A percentile compares a stretch with the other conserved stretches of the same genome.
phyloP scores from a whole-genome alignment of 164 flowering plant genomes.

The Vitis rupestris region DNA sequence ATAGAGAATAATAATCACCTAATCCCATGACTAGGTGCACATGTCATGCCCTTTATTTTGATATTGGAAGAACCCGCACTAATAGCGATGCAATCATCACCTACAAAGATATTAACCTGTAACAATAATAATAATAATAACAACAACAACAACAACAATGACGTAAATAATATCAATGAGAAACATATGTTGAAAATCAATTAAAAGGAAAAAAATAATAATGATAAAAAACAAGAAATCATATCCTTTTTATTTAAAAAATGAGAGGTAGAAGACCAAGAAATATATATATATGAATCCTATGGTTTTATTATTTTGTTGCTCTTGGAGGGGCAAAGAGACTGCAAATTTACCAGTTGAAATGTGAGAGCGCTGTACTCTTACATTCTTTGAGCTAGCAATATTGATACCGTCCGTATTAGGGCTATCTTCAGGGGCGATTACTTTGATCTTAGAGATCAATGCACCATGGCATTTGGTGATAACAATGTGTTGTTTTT shows the following conservation, averaged over 20 bases:
- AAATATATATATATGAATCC: neutral
- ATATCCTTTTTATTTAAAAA: neutral
- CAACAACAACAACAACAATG: neutral
- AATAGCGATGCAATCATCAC: constrained; percentile 5
- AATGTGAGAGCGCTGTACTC: neutral
- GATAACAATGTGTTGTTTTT: neutral
- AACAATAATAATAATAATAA: neutral
- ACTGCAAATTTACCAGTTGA: neutral
- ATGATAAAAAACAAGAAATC: neutral
- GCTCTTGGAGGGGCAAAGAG: neutral
- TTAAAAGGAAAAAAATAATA: too few species aligned
- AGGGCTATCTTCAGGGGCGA: neutral
- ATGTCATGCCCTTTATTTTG: neutral
- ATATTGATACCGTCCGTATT: neutral
- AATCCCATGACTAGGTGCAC: constrained; percentile 4
- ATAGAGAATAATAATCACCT: neutral
- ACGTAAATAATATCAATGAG: neutral
- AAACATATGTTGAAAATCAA: neutral
- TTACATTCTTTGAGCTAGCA: neutral
- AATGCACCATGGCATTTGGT: neutral
- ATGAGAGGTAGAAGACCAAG: too few species aligned
- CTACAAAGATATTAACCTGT: neutral
- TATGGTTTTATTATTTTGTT: neutral
- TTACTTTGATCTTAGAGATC: neutral
- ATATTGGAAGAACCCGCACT: constrained; percentile 1